Conservation (phyloP, 2,329 filamentous ascomycete genomes). For the Aspergillus puulaauensis region DNA sequence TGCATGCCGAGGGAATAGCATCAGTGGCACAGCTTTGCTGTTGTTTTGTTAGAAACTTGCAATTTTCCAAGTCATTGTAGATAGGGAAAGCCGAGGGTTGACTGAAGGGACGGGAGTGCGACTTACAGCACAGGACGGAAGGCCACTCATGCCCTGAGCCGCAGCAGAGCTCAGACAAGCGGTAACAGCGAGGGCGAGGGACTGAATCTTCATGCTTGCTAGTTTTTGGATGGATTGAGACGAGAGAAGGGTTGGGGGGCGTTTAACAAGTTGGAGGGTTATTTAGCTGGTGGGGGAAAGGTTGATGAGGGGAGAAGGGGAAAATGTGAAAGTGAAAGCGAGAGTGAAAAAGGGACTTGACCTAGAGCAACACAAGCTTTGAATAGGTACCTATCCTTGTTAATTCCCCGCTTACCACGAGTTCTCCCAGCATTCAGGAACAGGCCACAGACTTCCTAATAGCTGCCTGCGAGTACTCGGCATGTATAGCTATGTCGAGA, state of each 20-base stretch:
- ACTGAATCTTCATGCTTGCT: conserved; percentile 51
- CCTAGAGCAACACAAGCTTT: background rate
- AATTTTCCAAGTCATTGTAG: background rate
- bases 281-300: background rate
- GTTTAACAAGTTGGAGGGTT: background rate
- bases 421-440: background rate
- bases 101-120: background rate
- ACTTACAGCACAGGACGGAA: conserved; percentile 59
- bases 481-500: background rate
- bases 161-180: conserved; percentile 50
- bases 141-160: conserved; percentile 47
- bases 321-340: background rate
- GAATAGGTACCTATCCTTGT: background rate
- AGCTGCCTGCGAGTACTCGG: background rate
- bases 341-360: background rate
- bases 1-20: conserved; percentile 42
- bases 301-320: background rate
- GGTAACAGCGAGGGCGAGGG: conserved; percentile 54
- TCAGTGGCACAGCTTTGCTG: conserved; percentile 43
- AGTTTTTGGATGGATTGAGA: background rate
- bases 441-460: background rate
- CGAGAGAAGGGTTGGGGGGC: background rate
- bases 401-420: background rate
- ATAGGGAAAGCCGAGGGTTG: background rate
- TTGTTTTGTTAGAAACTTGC: conserved; percentile 2